These are phyloP conservation scores for Apiospora marii DNA, from an alignment of 2,329 filamentous ascomycete species.

Conservation along the genomic window DNA sequence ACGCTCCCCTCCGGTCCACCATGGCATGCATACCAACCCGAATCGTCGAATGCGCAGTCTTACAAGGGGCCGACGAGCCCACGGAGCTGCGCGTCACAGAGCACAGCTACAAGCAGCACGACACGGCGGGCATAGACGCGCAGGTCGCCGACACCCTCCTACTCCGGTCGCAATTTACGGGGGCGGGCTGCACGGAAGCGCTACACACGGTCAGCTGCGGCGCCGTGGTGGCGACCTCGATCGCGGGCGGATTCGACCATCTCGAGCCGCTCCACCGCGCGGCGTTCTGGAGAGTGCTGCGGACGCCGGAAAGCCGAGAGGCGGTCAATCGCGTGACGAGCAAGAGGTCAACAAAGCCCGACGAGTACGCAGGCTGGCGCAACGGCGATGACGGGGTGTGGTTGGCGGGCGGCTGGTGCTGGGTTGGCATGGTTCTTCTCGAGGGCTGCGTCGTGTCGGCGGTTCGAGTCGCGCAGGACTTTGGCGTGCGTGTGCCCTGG, in stretches of 20 bases:
- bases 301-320: constrained; percentile 55
- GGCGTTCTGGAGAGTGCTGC: constrained; percentile 28
- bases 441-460: constrained; percentile 68
- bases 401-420: constrained; percentile 67
- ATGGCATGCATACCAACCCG: constrained; percentile 4
- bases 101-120: neutral
- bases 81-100: neutral
- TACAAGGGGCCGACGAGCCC: neutral
- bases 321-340: constrained; percentile 56
- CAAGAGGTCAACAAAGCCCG: neutral
- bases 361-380: constrained; percentile 47
- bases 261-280: neutral
- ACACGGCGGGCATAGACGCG: neutral
- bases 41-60: neutral
- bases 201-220: constrained; percentile 4
- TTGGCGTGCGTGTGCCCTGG: constrained; percentile 56
- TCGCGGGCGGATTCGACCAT: neutral
- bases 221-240: neutral
- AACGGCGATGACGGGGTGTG: constrained; percentile 63
- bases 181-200: neutral
- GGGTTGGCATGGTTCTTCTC: constrained; percentile 70
- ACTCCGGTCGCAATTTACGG: neutral
- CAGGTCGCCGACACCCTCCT: constrained; percentile 2
- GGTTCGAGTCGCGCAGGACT: constrained; percentile 60
- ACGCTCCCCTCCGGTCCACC: neutral